These are phyloP conservation scores for Lathyrus aphaca DNA, from an alignment of 306 rosid species.

Conservation along the genomic window DNA sequence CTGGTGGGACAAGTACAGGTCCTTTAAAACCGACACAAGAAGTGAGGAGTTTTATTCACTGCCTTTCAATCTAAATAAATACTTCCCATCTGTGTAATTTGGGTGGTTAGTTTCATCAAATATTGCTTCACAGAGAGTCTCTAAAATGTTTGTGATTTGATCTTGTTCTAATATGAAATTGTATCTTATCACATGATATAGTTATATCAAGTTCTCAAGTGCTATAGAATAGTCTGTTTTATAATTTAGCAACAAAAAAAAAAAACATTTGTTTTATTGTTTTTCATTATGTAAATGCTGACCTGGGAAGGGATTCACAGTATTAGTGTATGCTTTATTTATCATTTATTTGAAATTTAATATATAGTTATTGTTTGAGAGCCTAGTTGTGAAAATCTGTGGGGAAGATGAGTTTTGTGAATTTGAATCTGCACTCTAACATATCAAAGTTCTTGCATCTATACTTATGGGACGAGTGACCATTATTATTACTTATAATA, in stretches of 20 bases:
- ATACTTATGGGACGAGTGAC: no score
- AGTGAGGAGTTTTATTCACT: slow-evolving; percentile 93
- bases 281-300: slow-evolving; percentile 59
- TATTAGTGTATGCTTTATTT: slow-evolving; percentile 43
- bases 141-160: slow-evolving; percentile 22
- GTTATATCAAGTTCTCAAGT: slow-evolving; percentile 45
- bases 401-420: no score
- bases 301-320: slow-evolving; percentile 45
- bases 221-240: slow-evolving; percentile 38
- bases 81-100: slow-evolving; percentile 91
- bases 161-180: slow-evolving; percentile 41
- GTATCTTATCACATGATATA: slow-evolving; percentile 35
- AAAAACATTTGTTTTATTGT: slow-evolving; percentile 48
- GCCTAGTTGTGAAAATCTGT: no score
- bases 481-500: no score
- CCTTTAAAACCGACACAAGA: slow-evolving; percentile 79
- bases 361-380: no score
- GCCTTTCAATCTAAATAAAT: slow-evolving; percentile 94
- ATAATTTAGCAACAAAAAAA: not conserved
- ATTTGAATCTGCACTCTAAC: no score
- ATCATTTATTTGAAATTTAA: slow-evolving; percentile 11
- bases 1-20: slow-evolving; percentile 94
- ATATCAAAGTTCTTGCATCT: no score
- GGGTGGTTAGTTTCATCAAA: slow-evolving; percentile 23
- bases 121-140: slow-evolving; percentile 38